These are phyloP conservation scores for Chlorophyllum brunneum DNA, from an alignment of 768 basidiomycete genomes.

Conservation along the genomic window DNA sequence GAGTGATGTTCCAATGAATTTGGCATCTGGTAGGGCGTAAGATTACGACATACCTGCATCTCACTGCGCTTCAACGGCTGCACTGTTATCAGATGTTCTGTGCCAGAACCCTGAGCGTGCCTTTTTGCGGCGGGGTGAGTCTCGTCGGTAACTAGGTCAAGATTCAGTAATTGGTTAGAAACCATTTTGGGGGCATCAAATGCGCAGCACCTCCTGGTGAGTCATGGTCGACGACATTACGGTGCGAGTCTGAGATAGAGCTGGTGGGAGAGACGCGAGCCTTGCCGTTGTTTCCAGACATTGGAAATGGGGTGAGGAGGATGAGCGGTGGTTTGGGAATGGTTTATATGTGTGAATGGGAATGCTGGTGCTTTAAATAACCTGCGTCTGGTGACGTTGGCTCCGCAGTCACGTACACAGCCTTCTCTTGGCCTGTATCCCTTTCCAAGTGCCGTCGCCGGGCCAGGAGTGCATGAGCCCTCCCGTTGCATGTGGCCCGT, in stretches of 20 bases:
- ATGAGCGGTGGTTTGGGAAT: background rate
- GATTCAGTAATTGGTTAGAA: conserved; percentile 16
- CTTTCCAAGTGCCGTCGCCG: no score
- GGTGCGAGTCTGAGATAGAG: conserved; percentile 31
- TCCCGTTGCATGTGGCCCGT: background rate
- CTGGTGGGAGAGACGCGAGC: conserved; percentile 43
- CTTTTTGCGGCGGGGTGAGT: conserved; percentile 28
- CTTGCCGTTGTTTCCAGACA: conserved; percentile 44
- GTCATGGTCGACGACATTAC: conserved; percentile 72
- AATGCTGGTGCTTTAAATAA: background rate
- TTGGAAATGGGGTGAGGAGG: background rate
- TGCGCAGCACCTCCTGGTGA: conserved; percentile 54
- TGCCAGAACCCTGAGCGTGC: conserved; percentile 20
- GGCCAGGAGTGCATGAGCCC: background rate
- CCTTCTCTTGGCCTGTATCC: background rate
- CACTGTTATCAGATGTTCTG: conserved; percentile 62
- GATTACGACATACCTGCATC: conserved; percentile 64
- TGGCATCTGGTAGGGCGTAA: background rate
- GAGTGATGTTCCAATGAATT: background rate
- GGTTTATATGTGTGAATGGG: background rate
- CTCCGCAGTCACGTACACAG: conserved; percentile 11
- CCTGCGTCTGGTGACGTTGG: background rate
- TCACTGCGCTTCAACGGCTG: conserved; percentile 81
- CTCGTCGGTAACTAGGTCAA: conserved; percentile 63
- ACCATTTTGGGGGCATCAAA: conserved; percentile 4